Evolutionary conservation across 2,329 filamentous ascomycete species (phyloP).

Genomic region (Ploettnerulaceae sp.): DNA sequence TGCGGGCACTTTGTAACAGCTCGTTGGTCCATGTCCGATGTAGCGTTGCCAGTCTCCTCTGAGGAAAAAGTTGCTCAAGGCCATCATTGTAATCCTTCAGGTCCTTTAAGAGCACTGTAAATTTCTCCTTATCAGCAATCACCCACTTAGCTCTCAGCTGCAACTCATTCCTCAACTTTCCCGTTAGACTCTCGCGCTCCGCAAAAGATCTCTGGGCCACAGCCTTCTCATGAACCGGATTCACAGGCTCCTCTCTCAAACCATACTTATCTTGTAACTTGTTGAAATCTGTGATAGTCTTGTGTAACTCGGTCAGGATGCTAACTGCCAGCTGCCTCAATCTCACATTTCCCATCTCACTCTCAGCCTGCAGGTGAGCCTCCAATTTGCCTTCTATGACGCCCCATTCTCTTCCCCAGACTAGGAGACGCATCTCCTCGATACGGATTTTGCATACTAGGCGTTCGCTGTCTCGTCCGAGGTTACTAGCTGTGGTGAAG

Average conservation of each 20-base stretch:
- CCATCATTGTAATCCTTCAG: conserved; percentile 46
- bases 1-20: conserved; percentile 42
- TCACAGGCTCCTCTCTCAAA: conserved; percentile 33
- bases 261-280: conserved; percentile 42
- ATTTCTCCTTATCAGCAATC: conserved; percentile 45
- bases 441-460: conserved; percentile 46
- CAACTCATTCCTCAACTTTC: conserved; percentile 21
- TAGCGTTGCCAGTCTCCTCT: conserved; percentile 39
- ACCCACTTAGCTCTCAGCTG: conserved; percentile 41
- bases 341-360: conserved; percentile 33
- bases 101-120: conserved; percentile 38
- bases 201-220: conserved; percentile 3
- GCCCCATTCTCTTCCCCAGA: conserved; percentile 46
- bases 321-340: conserved; percentile 39
- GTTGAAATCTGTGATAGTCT: conserved; percentile 42
- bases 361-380: conserved; percentile 37
- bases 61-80: conserved; percentile 43
- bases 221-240: conserved; percentile 7
- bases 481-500: conserved; percentile 40
- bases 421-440: conserved; percentile 45
- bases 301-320: conserved; percentile 41
- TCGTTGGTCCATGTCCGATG: conserved; percentile 45
- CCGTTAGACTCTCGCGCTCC: no score
- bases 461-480: conserved; percentile 41
- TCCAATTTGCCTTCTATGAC: conserved; percentile 43